Base-by-base conservation (phyloP, 495 filamentous ascomycete genomes). In the Aspergillus kassunensis region DNA sequence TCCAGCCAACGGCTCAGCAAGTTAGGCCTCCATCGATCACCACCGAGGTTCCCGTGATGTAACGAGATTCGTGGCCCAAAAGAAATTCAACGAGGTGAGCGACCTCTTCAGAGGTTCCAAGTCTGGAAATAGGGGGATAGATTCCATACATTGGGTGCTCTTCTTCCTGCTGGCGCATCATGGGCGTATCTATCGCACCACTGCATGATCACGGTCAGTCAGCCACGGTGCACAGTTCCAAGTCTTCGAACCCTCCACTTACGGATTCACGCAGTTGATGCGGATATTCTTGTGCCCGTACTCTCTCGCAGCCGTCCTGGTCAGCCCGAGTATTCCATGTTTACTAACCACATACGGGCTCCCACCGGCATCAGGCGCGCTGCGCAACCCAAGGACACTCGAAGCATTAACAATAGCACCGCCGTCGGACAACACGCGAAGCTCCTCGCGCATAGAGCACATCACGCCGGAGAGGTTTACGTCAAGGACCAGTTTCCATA, bases 241-340 rank as follows among this genome's bases (percentile, higher is more conserved):
- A 12, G n/a, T n/a, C n/a, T n/a, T n/a, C n/a, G 2, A n/a, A 0
- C 18, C 13, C 0, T 1, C 16, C 13, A 43, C 40, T 24, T 23
- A 47, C 44, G 44, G 44, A 12, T n/a, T 16, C n/a, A 47, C 24
- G 13, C 15, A 18, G 19, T 47, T 47, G 6, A 47, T 30, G 4
- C 44, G 30, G 29, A 47, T 24, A 1, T 34, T 21, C 16, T 24
- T 16, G 3, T 47, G 16, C 1, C 27, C 44, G 1, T 4, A 16
- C 19, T 47, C 44, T 19, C 36, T 47, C 5, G 44, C 44, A 1
- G 30, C 44, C 10, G 16, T 9, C n/a, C 31, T 16, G 6, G 44
- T 35, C 30, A 47, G 31, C 7, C 44, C 44, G 16, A 47, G 20
- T 10, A 47, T 23, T 3, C 44, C 44, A 34, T 47, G 44, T 34